Conservation (phyloP, 2,329 filamentous ascomycete species). For the Colletotrichum noveboracense region DNA sequence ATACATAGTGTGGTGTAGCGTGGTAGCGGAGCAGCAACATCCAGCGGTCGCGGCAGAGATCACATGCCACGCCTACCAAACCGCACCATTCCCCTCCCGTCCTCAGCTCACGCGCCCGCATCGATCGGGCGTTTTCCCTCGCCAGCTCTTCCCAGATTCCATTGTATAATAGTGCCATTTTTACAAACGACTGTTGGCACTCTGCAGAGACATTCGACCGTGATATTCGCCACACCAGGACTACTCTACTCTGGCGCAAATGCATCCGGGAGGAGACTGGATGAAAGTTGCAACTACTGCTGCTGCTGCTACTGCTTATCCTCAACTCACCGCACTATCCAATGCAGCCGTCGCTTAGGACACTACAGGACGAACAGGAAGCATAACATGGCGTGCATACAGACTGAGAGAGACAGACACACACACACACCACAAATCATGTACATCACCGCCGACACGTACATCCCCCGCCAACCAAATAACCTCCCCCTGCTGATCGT, state of each 20-base stretch:
- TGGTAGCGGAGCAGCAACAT: neutral
- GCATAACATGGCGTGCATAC: constrained; percentile 4
- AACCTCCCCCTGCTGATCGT: constrained; percentile 4
- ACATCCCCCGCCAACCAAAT: constrained; percentile 8
- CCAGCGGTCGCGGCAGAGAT: constrained; percentile 2
- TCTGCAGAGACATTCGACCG: neutral
- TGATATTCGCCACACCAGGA: neutral
- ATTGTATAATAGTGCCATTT: neutral
- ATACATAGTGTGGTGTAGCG: neutral
- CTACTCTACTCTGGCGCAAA: neutral
- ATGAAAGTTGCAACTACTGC: neutral
- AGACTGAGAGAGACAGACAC: neutral
- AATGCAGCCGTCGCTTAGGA: neutral
- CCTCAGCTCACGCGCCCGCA: constrained; percentile 15
- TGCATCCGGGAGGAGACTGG: neutral
- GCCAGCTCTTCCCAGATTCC: neutral
- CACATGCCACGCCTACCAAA: neutral
- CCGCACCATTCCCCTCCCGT: constrained; percentile 14
- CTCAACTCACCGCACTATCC: neutral
- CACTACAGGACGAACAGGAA: neutral
- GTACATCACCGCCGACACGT: constrained; percentile 2
- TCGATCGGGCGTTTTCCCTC: constrained; percentile 2
- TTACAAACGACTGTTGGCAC: neutral
- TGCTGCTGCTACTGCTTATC: neutral
- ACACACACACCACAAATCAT: neutral